phyloP scores from a whole-genome alignment of 371 early-diverging fungal genomes.

The Circinella umbellata region DNA sequence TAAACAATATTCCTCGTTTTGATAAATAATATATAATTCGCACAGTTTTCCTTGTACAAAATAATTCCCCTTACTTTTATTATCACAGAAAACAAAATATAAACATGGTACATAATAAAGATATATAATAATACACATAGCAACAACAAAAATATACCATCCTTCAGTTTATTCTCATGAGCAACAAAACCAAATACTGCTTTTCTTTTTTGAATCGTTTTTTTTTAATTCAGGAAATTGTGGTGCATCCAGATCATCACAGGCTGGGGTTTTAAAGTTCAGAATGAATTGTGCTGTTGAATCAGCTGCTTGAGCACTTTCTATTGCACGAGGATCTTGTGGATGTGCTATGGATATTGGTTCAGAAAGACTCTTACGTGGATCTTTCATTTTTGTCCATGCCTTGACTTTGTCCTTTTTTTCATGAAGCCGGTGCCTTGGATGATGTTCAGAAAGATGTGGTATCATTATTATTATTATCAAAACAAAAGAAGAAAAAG shows the following conservation, averaged over 20 bases:
- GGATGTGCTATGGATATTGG: constrained; percentile 1
- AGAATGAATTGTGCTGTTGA: constrained; percentile 16
- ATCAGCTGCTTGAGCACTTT: constrained; percentile 20
- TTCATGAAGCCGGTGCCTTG: background rate
- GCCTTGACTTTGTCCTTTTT: constrained; percentile 4
- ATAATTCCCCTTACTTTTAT: background rate
- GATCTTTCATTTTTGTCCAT: background rate
- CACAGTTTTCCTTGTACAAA: background rate
- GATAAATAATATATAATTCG: background rate
- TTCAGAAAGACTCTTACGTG: background rate
- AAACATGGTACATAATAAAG: too few relatives aligned
- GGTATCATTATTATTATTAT: background rate
- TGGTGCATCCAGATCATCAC: constrained; percentile 1
- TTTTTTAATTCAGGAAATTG: background rate
- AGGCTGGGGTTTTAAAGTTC: constrained; percentile 8
- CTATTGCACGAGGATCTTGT: constrained; percentile 15
- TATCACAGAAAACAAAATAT: too few relatives aligned
- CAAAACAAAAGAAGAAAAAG: background rate
- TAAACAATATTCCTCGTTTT: background rate
- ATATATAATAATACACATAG: too few relatives aligned
- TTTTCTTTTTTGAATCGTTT: background rate
- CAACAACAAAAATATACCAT: too few relatives aligned
- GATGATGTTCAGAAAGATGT: background rate
- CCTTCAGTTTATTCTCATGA: background rate
- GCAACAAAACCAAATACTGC: background rate